Evolutionary conservation across 768 basidiomycete species (phyloP), one percentile per base, ranked within the genome.

Genomic region (Rickenella mellea): DNA sequence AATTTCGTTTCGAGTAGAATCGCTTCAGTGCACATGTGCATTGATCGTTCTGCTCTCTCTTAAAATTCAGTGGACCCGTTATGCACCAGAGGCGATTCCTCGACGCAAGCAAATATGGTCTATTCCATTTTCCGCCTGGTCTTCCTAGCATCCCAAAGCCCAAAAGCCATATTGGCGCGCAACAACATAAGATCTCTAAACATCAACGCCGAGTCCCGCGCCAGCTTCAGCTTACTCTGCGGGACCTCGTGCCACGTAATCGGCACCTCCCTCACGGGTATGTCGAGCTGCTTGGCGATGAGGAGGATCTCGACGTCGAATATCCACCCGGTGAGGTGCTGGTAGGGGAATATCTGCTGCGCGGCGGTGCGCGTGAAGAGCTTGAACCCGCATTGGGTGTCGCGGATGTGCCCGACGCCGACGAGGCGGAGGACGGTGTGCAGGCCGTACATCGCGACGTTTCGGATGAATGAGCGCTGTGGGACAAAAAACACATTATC

Each of bases 301-400:
- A 96, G 68, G 15, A 97, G 68, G 4, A 96, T 74, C 59, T 97
- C 93, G 44, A 96, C 92, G 61, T 97, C 93, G 53, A 97, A 97
- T 58, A 94, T 92, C 93, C 93, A 97, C 1, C 86, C 83, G 5
- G 83, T 68, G 22, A 94, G 80, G 54, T 88, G 92, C 55, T 94
- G 83, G 2, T 71, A 69, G 1, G 89, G 89, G 61, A 94, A 97
- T 47, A 97, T 79, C 45, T 74, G 74, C 40, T 71, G 76, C 7
- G 91, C 91, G 0, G 91, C 82, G 3, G 68, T 53, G 9, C 90
- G 86, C 12, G 90, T 80, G 64, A 94, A 93, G 21, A 97, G 75
- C 64, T 97, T 97, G 78, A 97, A 97, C 25, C 93, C 93, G 56
- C 93, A 96, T 58, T 96, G 93, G 14, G 93, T 97, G 65, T 96